These are phyloP conservation scores for Verruconis gallopava DNA, from an alignment of 2,329 filamentous ascomycete species.

Conservation along the genomic window DNA sequence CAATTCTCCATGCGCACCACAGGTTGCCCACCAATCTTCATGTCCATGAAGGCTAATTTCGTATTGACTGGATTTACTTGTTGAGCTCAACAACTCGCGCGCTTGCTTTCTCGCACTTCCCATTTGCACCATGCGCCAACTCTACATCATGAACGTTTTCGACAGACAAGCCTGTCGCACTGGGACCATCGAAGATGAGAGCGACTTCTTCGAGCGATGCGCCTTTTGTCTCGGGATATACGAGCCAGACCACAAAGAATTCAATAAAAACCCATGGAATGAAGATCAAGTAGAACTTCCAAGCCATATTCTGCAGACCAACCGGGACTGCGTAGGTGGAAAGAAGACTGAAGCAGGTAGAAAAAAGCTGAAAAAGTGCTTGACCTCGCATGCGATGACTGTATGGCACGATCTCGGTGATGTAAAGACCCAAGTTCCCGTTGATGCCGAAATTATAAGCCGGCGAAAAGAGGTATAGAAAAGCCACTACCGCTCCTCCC, in stretches of 20 bases:
- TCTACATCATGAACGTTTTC: too few relatives aligned
- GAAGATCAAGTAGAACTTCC: conserved; percentile 34
- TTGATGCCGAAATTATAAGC: conserved; percentile 55
- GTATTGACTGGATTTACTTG: too few relatives aligned
- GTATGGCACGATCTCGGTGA: conserved; percentile 48
- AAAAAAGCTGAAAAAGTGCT: conserved; percentile 43
- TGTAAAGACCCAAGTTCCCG: conserved; percentile 31
- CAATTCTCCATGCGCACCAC: too few relatives aligned
- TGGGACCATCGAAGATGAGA: too few relatives aligned
- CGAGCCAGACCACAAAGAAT: conserved; percentile 29
- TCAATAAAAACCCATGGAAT: conserved; percentile 34
- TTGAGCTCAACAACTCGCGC: too few relatives aligned
- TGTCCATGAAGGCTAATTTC: too few relatives aligned
- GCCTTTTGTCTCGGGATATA: conserved; percentile 7
- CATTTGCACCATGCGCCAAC: too few relatives aligned
- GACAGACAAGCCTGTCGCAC: too few relatives aligned
- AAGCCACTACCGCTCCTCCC: conserved; percentile 36
- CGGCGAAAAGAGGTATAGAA: conserved; percentile 47
- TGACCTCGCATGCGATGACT: conserved; percentile 45
- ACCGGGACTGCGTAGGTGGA: conserved; percentile 37
- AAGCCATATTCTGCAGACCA: conserved; percentile 28
- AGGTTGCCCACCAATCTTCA: too few relatives aligned
- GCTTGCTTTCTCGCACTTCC: too few relatives aligned
- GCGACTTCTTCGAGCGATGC: conserved; percentile 18
- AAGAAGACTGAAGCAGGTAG: conserved; percentile 36